A percentile compares a stretch with the other conserved stretches of the same genome.
Conservation (phyloP, 108 stramenopile species). For the Nitzschia putrida region DNA sequence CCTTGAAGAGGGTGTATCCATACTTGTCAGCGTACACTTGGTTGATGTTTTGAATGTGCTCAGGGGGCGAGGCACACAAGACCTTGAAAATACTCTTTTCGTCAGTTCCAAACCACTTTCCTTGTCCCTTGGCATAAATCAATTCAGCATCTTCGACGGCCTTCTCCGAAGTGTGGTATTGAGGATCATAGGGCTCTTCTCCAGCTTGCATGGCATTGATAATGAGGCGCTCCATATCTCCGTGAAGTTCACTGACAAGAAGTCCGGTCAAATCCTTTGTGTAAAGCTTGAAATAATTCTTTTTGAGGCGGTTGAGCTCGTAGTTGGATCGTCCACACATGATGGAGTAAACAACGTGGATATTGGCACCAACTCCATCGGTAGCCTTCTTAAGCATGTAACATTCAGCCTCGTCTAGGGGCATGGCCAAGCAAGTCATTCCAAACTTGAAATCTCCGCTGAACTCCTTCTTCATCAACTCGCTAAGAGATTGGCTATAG, state of each 20-base stretch:
- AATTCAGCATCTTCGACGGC: slow-evolving; percentile 62
- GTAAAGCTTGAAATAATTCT: slow-evolving; percentile 68
- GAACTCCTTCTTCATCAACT: slow-evolving; percentile 68
- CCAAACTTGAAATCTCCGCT: slow-evolving; percentile 58
- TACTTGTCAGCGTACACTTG: slow-evolving; percentile 59
- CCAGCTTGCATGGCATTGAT: slow-evolving; percentile 60
- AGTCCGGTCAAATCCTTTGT: slow-evolving; percentile 62
- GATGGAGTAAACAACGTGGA: slow-evolving; percentile 56
- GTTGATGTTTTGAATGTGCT: slow-evolving; percentile 43
- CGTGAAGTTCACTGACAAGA: slow-evolving; percentile 54
- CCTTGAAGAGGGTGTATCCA: slow-evolving; percentile 62
- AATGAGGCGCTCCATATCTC: slow-evolving; percentile 55
- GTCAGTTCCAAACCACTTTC: slow-evolving; percentile 65
- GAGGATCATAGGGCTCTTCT: slow-evolving; percentile 66
- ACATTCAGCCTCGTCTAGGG: slow-evolving; percentile 61
- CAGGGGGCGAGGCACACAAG: slow-evolving; percentile 48
- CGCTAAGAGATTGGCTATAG: slow-evolving; percentile 41
- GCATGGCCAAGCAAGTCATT: slow-evolving; percentile 50
- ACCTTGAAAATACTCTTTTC: slow-evolving; percentile 52
- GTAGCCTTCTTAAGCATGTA: slow-evolving; percentile 63
- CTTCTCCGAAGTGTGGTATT: slow-evolving; percentile 62
- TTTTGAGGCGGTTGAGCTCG: slow-evolving; percentile 65
- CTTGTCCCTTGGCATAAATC: slow-evolving; percentile 63
- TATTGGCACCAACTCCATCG: slow-evolving; percentile 60
- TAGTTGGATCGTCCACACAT: slow-evolving; percentile 64